A percentile compares a stretch with the other conserved stretches of the same genome.
These are phyloP conservation scores for Trichoderma harzianum DNA, from an alignment of 2,329 filamentous ascomycete species.

Conservation along the genomic window DNA sequence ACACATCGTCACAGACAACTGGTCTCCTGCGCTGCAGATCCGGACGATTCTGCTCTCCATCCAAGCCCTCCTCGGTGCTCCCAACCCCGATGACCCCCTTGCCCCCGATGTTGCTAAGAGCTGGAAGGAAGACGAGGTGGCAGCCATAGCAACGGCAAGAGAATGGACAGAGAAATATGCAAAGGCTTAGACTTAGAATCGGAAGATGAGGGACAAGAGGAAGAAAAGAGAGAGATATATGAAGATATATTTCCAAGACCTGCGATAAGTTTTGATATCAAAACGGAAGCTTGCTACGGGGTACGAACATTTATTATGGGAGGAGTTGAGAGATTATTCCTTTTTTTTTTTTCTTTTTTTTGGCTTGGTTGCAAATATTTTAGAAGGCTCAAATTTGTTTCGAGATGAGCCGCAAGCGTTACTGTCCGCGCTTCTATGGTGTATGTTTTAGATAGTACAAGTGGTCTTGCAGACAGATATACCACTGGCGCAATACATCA, in stretches of 20 bases:
- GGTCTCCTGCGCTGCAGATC: conserved; percentile 97
- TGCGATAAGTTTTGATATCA: conserved; percentile 5
- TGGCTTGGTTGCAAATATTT: conserved; percentile 20
- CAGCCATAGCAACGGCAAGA: conserved; percentile 84
- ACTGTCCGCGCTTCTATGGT: not conserved
- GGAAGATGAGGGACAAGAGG: not conserved
- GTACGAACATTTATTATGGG: conserved; percentile 24
- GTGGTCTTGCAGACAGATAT: not conserved
- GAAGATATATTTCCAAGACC: conserved; percentile 12
- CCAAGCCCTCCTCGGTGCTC: conserved; percentile 90
- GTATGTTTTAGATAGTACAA: conserved; percentile 13
- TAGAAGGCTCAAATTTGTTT: conserved; percentile 16
- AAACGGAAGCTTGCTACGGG: conserved; percentile 9
- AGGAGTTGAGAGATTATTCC: conserved; percentile 22
- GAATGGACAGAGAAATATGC: conserved; percentile 91
- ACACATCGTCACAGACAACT: conserved; percentile 69
- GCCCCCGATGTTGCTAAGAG: conserved; percentile 96
- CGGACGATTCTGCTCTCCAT: conserved; percentile 98
- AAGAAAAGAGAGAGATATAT: conserved; percentile 10
- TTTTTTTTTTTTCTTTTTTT: not conserved
- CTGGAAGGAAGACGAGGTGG: conserved; percentile 95
- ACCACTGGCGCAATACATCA: not conserved
- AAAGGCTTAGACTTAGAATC: conserved; percentile 38
- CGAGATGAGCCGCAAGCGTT: conserved; percentile 1
- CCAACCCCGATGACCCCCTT: conserved; percentile 97